Evolutionary conservation across 768 basidiomycete species (phyloP).

Genomic region (Mycena kentingensis): DNA sequence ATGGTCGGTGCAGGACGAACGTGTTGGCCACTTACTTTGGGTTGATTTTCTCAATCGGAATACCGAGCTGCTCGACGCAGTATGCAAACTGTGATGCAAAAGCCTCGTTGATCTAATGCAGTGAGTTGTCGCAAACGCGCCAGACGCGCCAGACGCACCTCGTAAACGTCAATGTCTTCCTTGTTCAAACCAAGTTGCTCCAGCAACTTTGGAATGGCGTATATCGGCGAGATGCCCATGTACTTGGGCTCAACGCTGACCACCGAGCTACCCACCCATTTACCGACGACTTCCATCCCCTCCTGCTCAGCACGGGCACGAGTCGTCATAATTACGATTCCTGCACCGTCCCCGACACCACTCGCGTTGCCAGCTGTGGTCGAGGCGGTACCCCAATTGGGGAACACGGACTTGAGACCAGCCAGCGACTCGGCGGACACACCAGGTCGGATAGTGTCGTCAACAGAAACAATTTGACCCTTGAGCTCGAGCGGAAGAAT

Average conservation of each 20-base stretch:
- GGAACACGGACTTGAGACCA: slow-evolving; percentile 85
- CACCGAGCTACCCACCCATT: slow-evolving; percentile 77
- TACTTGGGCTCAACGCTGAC: slow-evolving; percentile 82
- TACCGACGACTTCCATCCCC: slow-evolving; percentile 78
- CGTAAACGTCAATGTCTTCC: slow-evolving; percentile 76
- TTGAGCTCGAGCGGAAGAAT: slow-evolving; percentile 84
- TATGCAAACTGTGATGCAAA: slow-evolving; percentile 95
- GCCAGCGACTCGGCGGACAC: slow-evolving; percentile 78
- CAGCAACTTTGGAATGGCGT: slow-evolving; percentile 71
- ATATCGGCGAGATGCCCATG: slow-evolving; percentile 78
- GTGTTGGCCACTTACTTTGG: slow-evolving; percentile 59
- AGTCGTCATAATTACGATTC: slow-evolving; percentile 80
- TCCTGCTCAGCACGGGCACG: slow-evolving; percentile 73
- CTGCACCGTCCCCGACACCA: slow-evolving; percentile 92
- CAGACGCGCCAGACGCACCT: slow-evolving; percentile 44
- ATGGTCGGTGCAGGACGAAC: not conserved
- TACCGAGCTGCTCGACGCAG: slow-evolving; percentile 77
- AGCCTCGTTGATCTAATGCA: slow-evolving; percentile 77
- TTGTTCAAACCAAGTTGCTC: slow-evolving; percentile 61
- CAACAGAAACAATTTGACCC: slow-evolving; percentile 65
- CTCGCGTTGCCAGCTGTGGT: slow-evolving; percentile 88
- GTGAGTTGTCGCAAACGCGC: not conserved
- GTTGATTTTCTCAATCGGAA: slow-evolving; percentile 83
- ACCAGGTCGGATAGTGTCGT: slow-evolving; percentile 87
- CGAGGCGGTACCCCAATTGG: slow-evolving; percentile 67